These are phyloP conservation scores for Hura crepitans DNA, from an alignment of 441 rosid genomes.

Conservation along the genomic window DNA sequence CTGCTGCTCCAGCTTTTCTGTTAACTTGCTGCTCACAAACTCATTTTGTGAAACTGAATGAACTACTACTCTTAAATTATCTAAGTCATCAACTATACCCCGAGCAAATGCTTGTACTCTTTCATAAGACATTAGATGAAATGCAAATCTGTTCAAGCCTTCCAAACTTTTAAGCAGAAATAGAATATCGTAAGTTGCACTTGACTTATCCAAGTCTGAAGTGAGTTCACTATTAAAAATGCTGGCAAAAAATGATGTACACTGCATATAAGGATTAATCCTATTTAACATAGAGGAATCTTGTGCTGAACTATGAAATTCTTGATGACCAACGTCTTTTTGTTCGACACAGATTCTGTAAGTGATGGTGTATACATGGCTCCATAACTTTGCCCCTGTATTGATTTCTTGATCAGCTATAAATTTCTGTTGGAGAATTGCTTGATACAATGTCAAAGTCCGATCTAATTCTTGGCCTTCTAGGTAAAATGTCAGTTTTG, in stretches of 20 bases:
- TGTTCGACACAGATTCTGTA: conserved; percentile 48
- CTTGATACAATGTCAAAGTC: conserved; percentile 70
- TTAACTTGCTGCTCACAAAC: conserved; percentile 78
- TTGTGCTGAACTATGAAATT: conserved; percentile 23
- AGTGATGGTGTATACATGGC: conserved; percentile 56
- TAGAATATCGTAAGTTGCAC: conserved; percentile 59
- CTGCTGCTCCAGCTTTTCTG: conserved; percentile 95
- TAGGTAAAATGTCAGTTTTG: conserved; percentile 60
- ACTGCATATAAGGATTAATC: conserved; percentile 25
- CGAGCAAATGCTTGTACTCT: conserved; percentile 61
- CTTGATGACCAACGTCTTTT: conserved; percentile 28
- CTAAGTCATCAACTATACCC: conserved; percentile 60
- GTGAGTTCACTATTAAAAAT: conserved; percentile 52
- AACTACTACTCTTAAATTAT: conserved; percentile 51
- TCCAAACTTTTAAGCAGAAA: conserved; percentile 79
- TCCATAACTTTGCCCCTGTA: conserved; percentile 52
- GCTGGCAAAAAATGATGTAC: conserved; percentile 45
- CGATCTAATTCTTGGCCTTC: conserved; percentile 62
- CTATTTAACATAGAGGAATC: conserved; percentile 28
- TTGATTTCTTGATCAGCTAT: conserved; percentile 50
- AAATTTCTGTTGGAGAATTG: conserved; percentile 65
- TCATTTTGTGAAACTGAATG: conserved; percentile 55
- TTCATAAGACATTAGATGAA: conserved; percentile 64
- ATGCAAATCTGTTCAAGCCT: conserved; percentile 59
- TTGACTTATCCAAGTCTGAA: conserved; percentile 50